These are phyloP conservation scores for Fragosphaeria purpurea DNA, from an alignment of 2,329 filamentous ascomycete species.

Conservation along the genomic window DNA sequence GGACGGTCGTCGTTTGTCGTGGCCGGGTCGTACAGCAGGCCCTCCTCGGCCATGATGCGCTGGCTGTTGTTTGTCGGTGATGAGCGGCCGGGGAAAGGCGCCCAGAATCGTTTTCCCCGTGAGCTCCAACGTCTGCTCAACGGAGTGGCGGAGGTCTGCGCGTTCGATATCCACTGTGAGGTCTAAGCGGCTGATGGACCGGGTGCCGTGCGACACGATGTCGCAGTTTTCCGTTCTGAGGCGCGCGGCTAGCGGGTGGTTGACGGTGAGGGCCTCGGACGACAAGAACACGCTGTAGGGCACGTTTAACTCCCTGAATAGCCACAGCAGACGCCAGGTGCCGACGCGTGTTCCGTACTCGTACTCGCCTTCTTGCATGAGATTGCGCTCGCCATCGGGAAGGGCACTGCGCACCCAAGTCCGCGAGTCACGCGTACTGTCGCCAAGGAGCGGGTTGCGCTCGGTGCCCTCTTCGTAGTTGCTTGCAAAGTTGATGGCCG, in stretches of 20 bases:
- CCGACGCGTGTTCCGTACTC: slow-evolving; percentile 9
- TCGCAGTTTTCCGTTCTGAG: slow-evolving; percentile 4
- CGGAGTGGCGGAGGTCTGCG: slow-evolving; percentile 1
- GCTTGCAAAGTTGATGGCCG: slow-evolving; percentile 8
- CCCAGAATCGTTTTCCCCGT: slow-evolving; percentile 6
- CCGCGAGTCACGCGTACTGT: slow-evolving; percentile 4
- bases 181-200: slow-evolving; percentile 7
- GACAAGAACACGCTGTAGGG: slow-evolving; percentile 4
- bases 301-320: slow-evolving; percentile 2
- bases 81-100: slow-evolving; percentile 6
- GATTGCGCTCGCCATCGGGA: slow-evolving; percentile 4
- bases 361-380: slow-evolving; percentile 10
- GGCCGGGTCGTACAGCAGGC: slow-evolving; percentile 6
- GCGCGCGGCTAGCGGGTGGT: slow-evolving; percentile 1
- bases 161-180: slow-evolving; percentile 2
- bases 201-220: slow-evolving; percentile 7
- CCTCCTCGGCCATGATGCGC: slow-evolving; percentile 9
- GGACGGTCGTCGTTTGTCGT: slow-evolving; percentile 9
- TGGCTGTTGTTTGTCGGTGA: slow-evolving; percentile 6
- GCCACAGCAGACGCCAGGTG: slow-evolving; percentile 6
- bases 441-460: slow-evolving; percentile 4
- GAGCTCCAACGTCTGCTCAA: slow-evolving; percentile 5
- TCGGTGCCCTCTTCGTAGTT: slow-evolving; percentile 9
- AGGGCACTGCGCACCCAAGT: slow-evolving; percentile 6
- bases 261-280: slow-evolving; percentile 1